Conservation (phyloP, 768 basidiomycete genomes). For the Calocybe cyanea region DNA sequence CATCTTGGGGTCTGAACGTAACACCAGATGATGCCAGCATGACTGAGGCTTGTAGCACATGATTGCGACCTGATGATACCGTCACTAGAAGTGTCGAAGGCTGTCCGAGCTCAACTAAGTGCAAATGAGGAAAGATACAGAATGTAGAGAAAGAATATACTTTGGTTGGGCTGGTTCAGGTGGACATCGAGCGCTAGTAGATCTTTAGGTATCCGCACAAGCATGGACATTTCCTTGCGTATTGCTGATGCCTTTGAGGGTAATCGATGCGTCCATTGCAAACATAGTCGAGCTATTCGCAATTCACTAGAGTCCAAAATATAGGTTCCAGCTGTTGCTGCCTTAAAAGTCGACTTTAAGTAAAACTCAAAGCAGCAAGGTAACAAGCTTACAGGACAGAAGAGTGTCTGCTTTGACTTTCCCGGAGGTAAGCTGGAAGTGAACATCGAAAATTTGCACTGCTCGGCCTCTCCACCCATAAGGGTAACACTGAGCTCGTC, state of each 20-base stretch:
- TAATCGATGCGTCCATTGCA: constrained; percentile 61
- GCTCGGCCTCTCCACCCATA: constrained; percentile 58
- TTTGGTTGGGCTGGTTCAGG: constrained; percentile 53
- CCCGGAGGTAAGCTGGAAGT: constrained; percentile 52
- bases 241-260: constrained; percentile 21
- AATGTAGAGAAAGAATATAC: constrained; percentile 23
- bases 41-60: constrained; percentile 49
- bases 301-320: constrained; percentile 66
- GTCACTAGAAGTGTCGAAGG: constrained; percentile 49
- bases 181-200: constrained; percentile 58
- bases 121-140: background rate
- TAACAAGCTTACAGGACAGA: constrained; percentile 60
- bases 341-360: constrained; percentile 35
- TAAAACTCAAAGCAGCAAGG: background rate
- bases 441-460: constrained; percentile 49
- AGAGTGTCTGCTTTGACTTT: constrained; percentile 50
- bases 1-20: constrained; percentile 43
- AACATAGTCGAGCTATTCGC: constrained; percentile 54
- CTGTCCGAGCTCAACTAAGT: constrained; percentile 62
- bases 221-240: constrained; percentile 28
- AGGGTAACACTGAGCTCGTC: constrained; percentile 63
- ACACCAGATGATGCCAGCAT: constrained; percentile 54
- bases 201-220: constrained; percentile 66
- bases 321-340: constrained; percentile 66
- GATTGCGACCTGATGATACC: constrained; percentile 68